A percentile compares a stretch with the other conserved stretches of the same genome.
Conservation (phyloP, 75 land plant species). For the Gnetum montanum region DNA sequence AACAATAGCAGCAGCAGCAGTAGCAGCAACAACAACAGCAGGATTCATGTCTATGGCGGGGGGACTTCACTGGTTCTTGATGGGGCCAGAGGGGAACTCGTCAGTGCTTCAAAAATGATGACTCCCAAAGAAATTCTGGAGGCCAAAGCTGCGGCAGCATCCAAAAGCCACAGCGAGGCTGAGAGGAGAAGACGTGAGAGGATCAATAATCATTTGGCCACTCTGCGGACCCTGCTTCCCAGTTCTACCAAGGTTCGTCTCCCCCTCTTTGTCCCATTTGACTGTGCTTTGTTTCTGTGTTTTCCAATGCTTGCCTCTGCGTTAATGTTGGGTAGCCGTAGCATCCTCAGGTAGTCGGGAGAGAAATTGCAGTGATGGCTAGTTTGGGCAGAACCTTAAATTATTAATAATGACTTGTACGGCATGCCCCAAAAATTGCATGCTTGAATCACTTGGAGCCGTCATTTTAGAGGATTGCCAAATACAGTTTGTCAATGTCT, state of each 20-base stretch:
- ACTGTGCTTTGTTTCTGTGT: background rate
- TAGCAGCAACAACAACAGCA: no score
- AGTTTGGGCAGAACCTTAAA: no score
- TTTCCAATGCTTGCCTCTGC: background rate
- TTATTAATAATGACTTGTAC: background rate
- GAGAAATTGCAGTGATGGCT: no score
- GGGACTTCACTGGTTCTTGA: slow-evolving; percentile 36
- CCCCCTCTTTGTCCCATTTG: background rate
- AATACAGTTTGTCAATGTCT: no score
- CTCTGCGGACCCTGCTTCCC: slow-evolving; percentile 36
- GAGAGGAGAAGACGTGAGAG: slow-evolving; percentile 69
- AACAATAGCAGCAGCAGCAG: no score
- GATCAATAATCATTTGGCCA: slow-evolving; percentile 49
- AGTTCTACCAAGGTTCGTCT: slow-evolving; percentile 39
- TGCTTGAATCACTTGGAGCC: no score
- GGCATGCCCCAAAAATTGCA: no score
- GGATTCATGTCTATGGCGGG: no score
- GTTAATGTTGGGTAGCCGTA: background rate
- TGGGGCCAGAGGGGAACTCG: slow-evolving; percentile 45
- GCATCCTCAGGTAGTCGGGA: no score
- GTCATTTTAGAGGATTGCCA: no score
- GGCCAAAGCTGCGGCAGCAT: slow-evolving; percentile 39
- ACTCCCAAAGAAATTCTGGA: slow-evolving; percentile 27
- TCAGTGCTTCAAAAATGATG: slow-evolving; percentile 29
- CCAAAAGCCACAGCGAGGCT: slow-evolving; percentile 78